phyloP scores from a whole-genome alignment of 176 grass and related monocot species.

The Triticum dicoccoides region DNA sequence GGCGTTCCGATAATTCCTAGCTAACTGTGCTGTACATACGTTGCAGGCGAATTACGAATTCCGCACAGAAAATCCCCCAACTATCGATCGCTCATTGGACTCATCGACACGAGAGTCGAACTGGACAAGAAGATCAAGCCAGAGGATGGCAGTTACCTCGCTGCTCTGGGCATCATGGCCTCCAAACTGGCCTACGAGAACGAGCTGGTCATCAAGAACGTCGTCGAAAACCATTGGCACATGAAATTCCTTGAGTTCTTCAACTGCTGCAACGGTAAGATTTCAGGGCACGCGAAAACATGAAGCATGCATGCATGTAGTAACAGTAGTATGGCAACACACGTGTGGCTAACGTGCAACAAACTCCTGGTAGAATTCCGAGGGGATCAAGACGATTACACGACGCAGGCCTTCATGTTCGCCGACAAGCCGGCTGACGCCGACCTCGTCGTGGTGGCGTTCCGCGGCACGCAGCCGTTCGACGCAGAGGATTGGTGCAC shows the following conservation, averaged over 20 bases:
- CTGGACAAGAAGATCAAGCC: constrained; percentile 63
- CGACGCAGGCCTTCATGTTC: constrained; percentile 76
- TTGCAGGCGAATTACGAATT: constrained; percentile 37
- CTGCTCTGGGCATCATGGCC: constrained; percentile 76
- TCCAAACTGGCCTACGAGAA: constrained; percentile 81
- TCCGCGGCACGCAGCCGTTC: constrained; percentile 67
- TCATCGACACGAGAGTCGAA: constrained; percentile 47
- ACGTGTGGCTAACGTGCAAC: neutral
- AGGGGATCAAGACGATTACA: neutral
- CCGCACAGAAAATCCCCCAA: constrained; percentile 46
- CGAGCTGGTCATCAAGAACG: constrained; percentile 33
- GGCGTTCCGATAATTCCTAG: no score
- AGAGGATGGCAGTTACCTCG: constrained; percentile 39
- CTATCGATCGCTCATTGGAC: constrained; percentile 57
- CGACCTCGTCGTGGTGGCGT: constrained; percentile 56
- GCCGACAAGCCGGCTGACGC: constrained; percentile 54
- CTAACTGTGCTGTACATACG: neutral
- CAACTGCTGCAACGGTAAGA: constrained; percentile 80
- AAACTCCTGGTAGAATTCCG: constrained; percentile 43
- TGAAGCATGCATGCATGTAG: no score
- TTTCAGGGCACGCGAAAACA: no score
- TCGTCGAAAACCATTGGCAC: constrained; percentile 50
- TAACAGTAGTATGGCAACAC: no score
- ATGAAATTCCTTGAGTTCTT: constrained; percentile 78
- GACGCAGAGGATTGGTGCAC: constrained; percentile 60